Conservation (phyloP, 805 yeast species). For the Suhomyces pyralidae region DNA sequence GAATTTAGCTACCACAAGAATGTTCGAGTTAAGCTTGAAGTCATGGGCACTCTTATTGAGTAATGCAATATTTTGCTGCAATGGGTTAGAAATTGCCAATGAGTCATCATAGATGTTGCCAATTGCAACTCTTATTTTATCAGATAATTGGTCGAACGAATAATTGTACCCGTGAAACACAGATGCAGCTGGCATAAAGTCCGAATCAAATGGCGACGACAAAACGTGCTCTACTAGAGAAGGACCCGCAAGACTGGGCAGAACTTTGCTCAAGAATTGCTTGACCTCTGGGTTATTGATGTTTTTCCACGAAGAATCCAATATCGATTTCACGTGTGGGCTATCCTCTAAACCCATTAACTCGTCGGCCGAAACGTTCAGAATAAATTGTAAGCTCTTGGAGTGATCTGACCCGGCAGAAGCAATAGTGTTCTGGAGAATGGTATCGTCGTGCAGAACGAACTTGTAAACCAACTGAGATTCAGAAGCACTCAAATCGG, state of each 20-base stretch:
- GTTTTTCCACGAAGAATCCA: constrained; percentile 15
- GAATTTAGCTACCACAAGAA: constrained; percentile 16
- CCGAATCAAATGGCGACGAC: constrained; percentile 4
- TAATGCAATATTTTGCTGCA: constrained; percentile 41
- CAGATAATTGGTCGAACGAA: constrained; percentile 25
- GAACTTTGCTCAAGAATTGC: constrained; percentile 9
- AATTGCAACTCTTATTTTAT: constrained; percentile 12
- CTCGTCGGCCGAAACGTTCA: constrained; percentile 3
- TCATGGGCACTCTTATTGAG: neutral
- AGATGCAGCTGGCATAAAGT: constrained; percentile 12
- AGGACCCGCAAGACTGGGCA: neutral
- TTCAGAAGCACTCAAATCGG: constrained; percentile 18
- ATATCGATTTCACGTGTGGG: neutral
- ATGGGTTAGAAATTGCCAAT: constrained; percentile 46
- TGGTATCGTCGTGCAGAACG: constrained; percentile 10
- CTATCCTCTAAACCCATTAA: neutral
- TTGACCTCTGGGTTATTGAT: constrained; percentile 6
- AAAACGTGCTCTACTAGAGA: constrained; percentile 12
- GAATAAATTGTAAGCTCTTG: neutral
- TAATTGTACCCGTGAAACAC: constrained; percentile 8
- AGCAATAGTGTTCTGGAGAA: constrained; percentile 18
- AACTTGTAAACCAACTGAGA: constrained; percentile 18
- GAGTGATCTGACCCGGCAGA: neutral
- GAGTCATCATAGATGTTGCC: constrained; percentile 15
- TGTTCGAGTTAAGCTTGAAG: constrained; percentile 3